Base-by-base conservation (phyloP, 441 rosid species). In the Gossypium lobatum region DNA sequence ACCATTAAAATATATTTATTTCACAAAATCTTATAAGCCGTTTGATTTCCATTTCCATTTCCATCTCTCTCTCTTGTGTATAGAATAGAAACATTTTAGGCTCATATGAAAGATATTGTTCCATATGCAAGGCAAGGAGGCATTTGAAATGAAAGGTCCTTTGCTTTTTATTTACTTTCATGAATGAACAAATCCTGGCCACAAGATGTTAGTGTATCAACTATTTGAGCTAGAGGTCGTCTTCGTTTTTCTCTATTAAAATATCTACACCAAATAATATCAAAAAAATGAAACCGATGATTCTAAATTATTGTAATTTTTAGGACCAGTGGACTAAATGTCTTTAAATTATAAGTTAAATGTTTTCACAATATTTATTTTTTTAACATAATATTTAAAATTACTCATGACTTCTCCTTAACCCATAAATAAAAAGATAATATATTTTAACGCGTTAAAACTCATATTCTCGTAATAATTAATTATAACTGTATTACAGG, bases 331-430 rank as follows among this genome's bases (percentile, higher is more conserved):
- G 5, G 0, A 31, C 7, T 31, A 5, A 31, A 31, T 31, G 37
- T 31, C 7, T 1, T 5, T 31, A 31, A 31, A 5, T 31, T 31
- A 31, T 31, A 31, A 34, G 39, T 6, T 34, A 34, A 5, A 34
- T 6, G 0, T 31, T 57, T 23, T 31, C 1, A 31, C 0, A 1
- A 31, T 57, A 23, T 57, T 10, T 21, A 57, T 57, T 46, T 46
- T 46, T 10, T 2, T 3, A 26, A 46, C 0, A 48, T 3, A 48
- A 48, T 48, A 48, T 46, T 1, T 46, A 48, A 48, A 11, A 34
- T 6, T 34, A 6, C 0, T 34, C 0, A 6, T 6, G 0, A 34
- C 0, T 0, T 1, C 3, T 34, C 0, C 0, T 0, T 6, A 5
- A 31, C 0, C 0, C 1, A 31, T 31, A 31, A 4, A 31, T 31